Evolutionary conservation across 164 flowering plant genomes (phyloP).

Genomic region (Hamamelis virginiana): DNA sequence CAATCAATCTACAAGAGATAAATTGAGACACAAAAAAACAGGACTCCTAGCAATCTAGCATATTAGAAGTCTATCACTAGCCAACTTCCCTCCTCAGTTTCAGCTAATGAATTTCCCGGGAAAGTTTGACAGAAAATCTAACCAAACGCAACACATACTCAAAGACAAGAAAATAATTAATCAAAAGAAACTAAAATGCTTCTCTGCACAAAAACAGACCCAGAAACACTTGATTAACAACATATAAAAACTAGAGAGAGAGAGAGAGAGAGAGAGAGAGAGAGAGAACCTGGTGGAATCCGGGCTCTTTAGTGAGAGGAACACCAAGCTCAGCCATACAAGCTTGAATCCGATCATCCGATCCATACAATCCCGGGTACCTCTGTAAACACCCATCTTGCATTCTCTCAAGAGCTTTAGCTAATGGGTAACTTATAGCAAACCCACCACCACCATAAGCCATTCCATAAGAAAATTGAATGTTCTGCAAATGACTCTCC

Average conservation of each 20-base stretch:
- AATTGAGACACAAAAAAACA: too few relatives aligned
- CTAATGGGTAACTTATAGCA: constrained; percentile 64
- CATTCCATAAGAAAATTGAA: constrained; percentile 54
- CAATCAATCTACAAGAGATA: too few relatives aligned
- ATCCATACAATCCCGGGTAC: constrained; percentile 61
- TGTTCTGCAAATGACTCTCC: constrained; percentile 69
- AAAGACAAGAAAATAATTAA: too few relatives aligned
- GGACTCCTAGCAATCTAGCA: too few relatives aligned
- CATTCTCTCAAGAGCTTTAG: constrained; percentile 45
- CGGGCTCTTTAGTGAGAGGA: constrained; percentile 69
- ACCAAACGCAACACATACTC: too few relatives aligned
- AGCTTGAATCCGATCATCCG: constrained; percentile 75
- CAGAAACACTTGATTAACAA: background rate
- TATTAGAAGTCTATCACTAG: too few relatives aligned
- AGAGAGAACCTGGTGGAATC: constrained; percentile 58
- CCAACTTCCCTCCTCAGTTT: too few relatives aligned
- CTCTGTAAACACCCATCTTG: constrained; percentile 61
- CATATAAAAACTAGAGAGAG: background rate
- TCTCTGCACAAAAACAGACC: too few relatives aligned
- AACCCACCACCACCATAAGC: constrained; percentile 87
- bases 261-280: background rate
- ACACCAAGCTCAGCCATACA: constrained; percentile 87
- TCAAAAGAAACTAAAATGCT: too few relatives aligned
- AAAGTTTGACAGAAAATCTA: too few relatives aligned
- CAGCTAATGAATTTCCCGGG: too few relatives aligned